Percentiles rank a stretch among this genome's conserved stretches.
Evolutionary conservation across 495 filamentous ascomycete genomes (phyloP).

Genomic region (Tetracladium marchalianum): DNA sequence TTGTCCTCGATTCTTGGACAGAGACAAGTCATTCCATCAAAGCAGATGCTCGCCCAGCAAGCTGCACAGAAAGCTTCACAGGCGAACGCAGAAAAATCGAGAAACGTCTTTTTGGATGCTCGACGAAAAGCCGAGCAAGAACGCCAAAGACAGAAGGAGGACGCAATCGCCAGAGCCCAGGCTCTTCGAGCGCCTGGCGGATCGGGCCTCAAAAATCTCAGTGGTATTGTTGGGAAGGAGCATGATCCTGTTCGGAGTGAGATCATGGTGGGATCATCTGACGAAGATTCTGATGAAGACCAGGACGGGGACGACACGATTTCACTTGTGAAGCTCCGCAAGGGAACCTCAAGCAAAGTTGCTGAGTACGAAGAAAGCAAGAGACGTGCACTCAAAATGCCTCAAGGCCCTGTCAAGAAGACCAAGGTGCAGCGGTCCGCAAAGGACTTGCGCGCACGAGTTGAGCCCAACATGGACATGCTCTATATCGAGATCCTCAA

Average conservation of each 20-base stretch:
- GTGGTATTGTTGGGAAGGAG: conserved; percentile 70
- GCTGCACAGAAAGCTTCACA: conserved; percentile 19
- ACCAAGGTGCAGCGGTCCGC: conserved; percentile 61
- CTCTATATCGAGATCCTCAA: conserved; percentile 78
- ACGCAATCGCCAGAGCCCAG: conserved; percentile 55
- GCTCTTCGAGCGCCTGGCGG: conserved; percentile 50
- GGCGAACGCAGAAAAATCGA: background rate
- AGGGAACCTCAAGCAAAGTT: conserved; percentile 34
- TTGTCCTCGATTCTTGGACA: conserved; percentile 28
- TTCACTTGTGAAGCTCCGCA: conserved; percentile 35
- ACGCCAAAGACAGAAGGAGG: conserved; percentile 59
- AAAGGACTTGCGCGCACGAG: conserved; percentile 86
- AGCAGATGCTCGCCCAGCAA: conserved; percentile 20
- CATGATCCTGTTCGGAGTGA: conserved; percentile 60
- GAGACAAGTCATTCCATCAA: conserved; percentile 27
- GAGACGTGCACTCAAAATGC: conserved; percentile 36
- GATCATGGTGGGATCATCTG: conserved; percentile 85
- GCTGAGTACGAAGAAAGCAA: conserved; percentile 46
- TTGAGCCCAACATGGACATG: conserved; percentile 78
- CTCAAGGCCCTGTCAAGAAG: conserved; percentile 69
- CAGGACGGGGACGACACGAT: conserved; percentile 39
- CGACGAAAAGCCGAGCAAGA: conserved; percentile 64
- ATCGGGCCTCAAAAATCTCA: conserved; percentile 62
- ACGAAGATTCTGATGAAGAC: conserved; percentile 57
- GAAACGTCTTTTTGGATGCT: conserved; percentile 52